These are phyloP conservation scores for Casaregolazyma lundiana DNA, from an alignment of 1,139 yeast genomes.

Conservation along the genomic window DNA sequence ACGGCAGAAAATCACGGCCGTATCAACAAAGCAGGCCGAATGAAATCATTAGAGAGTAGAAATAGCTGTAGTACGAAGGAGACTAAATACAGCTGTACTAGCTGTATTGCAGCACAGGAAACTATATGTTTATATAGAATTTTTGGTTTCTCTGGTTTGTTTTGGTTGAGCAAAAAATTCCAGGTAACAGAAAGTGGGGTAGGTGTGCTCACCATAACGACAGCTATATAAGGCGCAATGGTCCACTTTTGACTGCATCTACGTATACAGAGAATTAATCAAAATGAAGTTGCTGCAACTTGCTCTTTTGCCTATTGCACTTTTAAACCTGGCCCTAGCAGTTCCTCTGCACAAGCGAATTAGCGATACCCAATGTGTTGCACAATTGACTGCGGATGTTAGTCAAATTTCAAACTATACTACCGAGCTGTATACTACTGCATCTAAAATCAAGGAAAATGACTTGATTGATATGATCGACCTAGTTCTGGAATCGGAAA, in stretches of 20 bases:
- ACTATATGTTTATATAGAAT: too few relatives aligned
- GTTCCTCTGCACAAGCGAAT: not conserved
- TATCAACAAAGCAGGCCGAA: too few relatives aligned
- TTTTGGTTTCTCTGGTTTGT: too few relatives aligned
- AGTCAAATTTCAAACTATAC: not conserved
- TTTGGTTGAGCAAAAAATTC: too few relatives aligned
- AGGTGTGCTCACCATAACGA: not conserved
- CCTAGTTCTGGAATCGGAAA: not conserved
- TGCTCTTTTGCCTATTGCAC: not conserved
- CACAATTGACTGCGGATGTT: not conserved
- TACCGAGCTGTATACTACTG: not conserved
- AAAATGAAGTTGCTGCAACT: not conserved
- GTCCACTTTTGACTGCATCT: not conserved
- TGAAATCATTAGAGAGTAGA: too few relatives aligned
- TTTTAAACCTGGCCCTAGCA: not conserved
- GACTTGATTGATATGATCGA: not conserved
- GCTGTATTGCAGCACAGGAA: too few relatives aligned
- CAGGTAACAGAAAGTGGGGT: conserved; percentile 1
- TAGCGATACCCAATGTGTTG: not conserved
- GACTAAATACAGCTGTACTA: too few relatives aligned
- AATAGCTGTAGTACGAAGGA: too few relatives aligned
- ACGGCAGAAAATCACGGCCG: too few relatives aligned
- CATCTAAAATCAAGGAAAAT: not conserved
- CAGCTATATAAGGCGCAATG: not conserved
- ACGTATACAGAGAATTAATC: not conserved